Evolutionary conservation across 768 basidiomycete genomes (phyloP).

Genomic region (Pleurotus eryngii): DNA sequence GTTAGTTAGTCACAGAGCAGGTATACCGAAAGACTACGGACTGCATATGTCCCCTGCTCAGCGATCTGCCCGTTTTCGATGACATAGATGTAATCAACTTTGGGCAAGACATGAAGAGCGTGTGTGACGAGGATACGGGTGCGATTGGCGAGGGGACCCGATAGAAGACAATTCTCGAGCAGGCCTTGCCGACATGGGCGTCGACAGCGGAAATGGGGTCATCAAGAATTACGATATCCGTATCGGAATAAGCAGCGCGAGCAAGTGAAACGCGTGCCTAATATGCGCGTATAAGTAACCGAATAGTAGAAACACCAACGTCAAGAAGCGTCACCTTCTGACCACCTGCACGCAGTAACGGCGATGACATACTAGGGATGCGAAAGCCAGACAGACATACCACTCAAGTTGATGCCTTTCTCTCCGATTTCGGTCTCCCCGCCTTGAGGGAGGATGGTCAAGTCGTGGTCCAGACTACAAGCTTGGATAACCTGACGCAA

Average conservation of each 20-base stretch:
- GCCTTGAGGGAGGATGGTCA: conserved; percentile 66
- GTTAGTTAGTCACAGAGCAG: not conserved
- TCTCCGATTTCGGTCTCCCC: conserved; percentile 74
- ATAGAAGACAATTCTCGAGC: conserved; percentile 55
- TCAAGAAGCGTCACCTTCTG: too few species aligned
- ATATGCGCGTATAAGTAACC: too few species aligned
- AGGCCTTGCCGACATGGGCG: conserved; percentile 67
- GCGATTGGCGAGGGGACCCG: conserved; percentile 46
- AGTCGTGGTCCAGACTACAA: conserved; percentile 67
- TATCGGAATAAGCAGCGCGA: conserved; percentile 67
- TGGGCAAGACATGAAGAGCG: conserved; percentile 52
- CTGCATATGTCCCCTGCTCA: conserved; percentile 60
- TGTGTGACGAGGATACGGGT: conserved; percentile 64
- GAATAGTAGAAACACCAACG: too few species aligned
- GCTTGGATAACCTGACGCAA: conserved; percentile 56
- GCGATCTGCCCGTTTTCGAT: conserved; percentile 55
- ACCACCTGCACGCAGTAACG: not conserved
- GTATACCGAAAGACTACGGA: conserved; percentile 16
- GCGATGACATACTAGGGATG: conserved; percentile 4
- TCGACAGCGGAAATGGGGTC: conserved; percentile 82
- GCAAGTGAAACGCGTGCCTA: conserved; percentile 73
- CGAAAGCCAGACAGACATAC: conserved; percentile 22
- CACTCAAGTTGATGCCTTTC: conserved; percentile 68
- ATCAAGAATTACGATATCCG: conserved; percentile 75
- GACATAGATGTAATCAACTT: conserved; percentile 60